Base-by-base conservation (phyloP, 331 rosid species). In the Rhamnella rubrinervis region DNA sequence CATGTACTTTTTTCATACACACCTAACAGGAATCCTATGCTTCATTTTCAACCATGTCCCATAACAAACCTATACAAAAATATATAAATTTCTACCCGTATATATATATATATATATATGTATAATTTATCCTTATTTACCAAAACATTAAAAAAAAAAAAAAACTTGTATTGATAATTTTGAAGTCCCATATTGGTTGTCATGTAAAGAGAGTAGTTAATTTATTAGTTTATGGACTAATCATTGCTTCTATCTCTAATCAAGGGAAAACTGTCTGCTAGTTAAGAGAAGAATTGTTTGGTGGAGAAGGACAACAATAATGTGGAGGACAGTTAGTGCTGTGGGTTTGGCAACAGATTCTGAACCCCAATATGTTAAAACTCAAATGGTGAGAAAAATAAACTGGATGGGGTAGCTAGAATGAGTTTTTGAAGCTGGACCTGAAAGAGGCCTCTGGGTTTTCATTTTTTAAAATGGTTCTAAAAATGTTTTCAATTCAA, bases 11-110 rank as follows among this genome's bases (percentile, higher is more conserved):
- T 59, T 38, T 44, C 58, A 40, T 26, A 21, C 47, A 68, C 74
- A 51, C 64, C 58, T 46, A 68, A 28, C 57, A 65, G 65, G 81
- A 71, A 77, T 77, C 81, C 81, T 57, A 77, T 77, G 65, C 68
- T 65, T 59, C 65, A 53, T 59, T 65, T 71, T 66, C 76, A 59
- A 61, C 63, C 25, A 55, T 55, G 23, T 55, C 4, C 4, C 19
- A 8, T 10, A 6, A 8, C 21, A 19, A 13, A 7, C 35, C 35
- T 31, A 31, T 31, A 31, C 35, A 31, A 31, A 31, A 31, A 31
- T 4, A 31, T 31, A 31, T 31, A 31, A 31, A 31, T 31, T 31
- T 31, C 35, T 31, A 31, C 35, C 4, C 35, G 35, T 31, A 26
- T 26, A 1, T 26, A 26, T 26, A 28, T 28, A 28, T 28, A 28